Percentiles rank a stretch among this genome's conserved stretches.
Evolutionary conservation across 2,329 filamentous ascomycete genomes (phyloP).

Genomic region (Lanzia echinophila): DNA sequence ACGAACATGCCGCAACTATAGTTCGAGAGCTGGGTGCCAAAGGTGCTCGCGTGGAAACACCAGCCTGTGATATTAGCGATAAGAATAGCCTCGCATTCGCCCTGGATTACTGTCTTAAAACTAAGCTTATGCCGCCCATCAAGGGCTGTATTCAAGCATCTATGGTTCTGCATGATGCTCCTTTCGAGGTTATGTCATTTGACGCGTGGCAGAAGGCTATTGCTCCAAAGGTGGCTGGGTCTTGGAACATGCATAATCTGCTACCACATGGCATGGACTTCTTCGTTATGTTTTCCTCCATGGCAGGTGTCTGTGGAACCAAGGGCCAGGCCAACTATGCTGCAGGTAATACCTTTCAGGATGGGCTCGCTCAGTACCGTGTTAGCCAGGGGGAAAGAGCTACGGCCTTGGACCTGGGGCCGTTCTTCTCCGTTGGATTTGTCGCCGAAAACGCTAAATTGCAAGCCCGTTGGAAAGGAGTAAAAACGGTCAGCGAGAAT

Average conservation of each 20-base stretch:
- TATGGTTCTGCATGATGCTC: constrained; percentile 35
- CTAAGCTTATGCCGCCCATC: constrained; percentile 23
- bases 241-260: constrained; percentile 19
- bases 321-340: constrained; percentile 14
- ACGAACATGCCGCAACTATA: constrained; percentile 6
- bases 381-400: constrained; percentile 8
- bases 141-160: constrained; percentile 40
- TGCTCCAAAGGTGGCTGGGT: constrained; percentile 30
- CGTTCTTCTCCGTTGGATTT: constrained; percentile 14
- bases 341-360: constrained; percentile 27
- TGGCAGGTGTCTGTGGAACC: constrained; percentile 18
- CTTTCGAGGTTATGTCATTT: constrained; percentile 30
- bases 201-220: constrained; percentile 31
- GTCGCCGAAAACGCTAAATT: constrained; percentile 13
- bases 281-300: constrained; percentile 29
- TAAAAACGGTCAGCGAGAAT: background rate
- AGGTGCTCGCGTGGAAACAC: constrained; percentile 38
- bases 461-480: constrained; percentile 8
- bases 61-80: constrained; percentile 42
- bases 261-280: constrained; percentile 12
- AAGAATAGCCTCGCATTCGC: constrained; percentile 16
- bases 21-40: constrained; percentile 11
- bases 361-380: constrained; percentile 14
- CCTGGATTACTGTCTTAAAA: background rate
- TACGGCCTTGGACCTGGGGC: constrained; percentile 13